Conservation (phyloP, 1,139 yeast genomes). For the Candida mesenterica region DNA sequence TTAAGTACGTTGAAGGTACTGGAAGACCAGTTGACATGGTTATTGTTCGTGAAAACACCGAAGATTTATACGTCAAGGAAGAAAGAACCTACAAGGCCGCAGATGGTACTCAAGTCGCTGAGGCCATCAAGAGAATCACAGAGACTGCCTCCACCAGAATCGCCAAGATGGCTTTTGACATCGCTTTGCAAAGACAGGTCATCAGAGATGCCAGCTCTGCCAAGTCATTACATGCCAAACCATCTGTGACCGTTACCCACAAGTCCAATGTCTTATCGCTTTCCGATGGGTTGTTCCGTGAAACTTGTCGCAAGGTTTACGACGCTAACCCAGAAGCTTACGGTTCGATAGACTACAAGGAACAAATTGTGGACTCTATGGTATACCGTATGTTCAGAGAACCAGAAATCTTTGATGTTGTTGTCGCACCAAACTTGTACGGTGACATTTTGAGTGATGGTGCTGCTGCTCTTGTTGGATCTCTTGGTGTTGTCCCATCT, state of each 20-base stretch:
- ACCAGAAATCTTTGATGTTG: conserved; percentile 95
- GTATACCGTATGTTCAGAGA: conserved; percentile 98
- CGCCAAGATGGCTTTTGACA: conserved; percentile 87
- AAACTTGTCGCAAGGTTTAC: conserved; percentile 76
- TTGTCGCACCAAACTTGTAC: conserved; percentile 96
- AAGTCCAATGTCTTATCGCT: conserved; percentile 92
- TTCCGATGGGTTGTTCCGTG: conserved; percentile 95
- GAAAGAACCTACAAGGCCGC: conserved; percentile 70
- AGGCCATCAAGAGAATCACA: conserved; percentile 94
- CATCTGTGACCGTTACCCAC: conserved; percentile 90
- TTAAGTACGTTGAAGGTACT: conserved; percentile 82
- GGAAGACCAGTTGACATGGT: conserved; percentile 94
- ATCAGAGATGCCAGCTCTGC: conserved; percentile 60
- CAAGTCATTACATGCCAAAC: conserved; percentile 46
- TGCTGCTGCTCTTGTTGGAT: conserved; percentile 98
- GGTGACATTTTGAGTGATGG: conserved; percentile 98
- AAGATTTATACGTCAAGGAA: conserved; percentile 92
- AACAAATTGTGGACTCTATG: conserved; percentile 98
- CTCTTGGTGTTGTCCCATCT: conserved; percentile 96
- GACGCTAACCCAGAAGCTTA: conserved; percentile 60
- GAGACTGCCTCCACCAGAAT: conserved; percentile 84
- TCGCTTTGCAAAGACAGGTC: conserved; percentile 87
- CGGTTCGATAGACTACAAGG: conserved; percentile 66
- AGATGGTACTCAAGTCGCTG: conserved; percentile 84
- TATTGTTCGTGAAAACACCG: conserved; percentile 97